These are phyloP conservation scores for Vanrija sp. DNA, from an alignment of 1,284 basidiomycete species.

Conservation along the genomic window DNA sequence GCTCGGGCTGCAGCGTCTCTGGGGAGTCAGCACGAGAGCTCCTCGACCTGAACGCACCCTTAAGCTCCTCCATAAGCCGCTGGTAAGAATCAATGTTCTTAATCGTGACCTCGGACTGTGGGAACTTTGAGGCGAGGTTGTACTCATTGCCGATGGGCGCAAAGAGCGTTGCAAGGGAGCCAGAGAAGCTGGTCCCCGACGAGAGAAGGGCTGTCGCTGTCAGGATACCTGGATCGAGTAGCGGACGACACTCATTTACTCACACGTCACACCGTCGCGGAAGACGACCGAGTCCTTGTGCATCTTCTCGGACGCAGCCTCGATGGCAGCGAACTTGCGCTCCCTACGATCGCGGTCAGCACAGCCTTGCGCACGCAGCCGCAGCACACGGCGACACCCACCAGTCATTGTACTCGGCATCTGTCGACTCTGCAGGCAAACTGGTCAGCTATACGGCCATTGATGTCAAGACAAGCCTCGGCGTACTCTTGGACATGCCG, in stretches of 20 bases:
- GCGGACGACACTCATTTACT: conserved; percentile 31
- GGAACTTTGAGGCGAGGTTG: conserved; percentile 72
- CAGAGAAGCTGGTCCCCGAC: conserved; percentile 69
- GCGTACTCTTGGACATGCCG: conserved; percentile 86
- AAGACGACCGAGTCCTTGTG: conserved; percentile 88
- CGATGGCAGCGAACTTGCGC: conserved; percentile 71
- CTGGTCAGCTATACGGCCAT: conserved; percentile 1
- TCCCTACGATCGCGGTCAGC: conserved; percentile 44
- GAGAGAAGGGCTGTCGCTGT: conserved; percentile 66
- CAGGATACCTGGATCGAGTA: neutral
- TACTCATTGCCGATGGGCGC: conserved; percentile 77
- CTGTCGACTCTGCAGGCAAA: conserved; percentile 62
- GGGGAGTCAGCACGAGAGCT: neutral
- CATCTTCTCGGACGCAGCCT: conserved; percentile 80
- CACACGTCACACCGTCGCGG: conserved; percentile 73
- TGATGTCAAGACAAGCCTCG: neutral
- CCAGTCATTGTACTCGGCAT: conserved; percentile 68
- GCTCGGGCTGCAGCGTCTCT: conserved; percentile 74
- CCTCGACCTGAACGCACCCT: conserved; percentile 41
- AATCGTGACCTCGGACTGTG: conserved; percentile 73
- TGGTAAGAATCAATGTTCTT: conserved; percentile 70
- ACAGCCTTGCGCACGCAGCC: neutral
- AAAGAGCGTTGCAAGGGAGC: conserved; percentile 73
- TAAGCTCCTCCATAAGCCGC: conserved; percentile 76
- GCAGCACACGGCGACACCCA: conserved; percentile 14